Base-by-base conservation (phyloP, 495 filamentous ascomycete genomes). In the Extremus antarcticus region DNA sequence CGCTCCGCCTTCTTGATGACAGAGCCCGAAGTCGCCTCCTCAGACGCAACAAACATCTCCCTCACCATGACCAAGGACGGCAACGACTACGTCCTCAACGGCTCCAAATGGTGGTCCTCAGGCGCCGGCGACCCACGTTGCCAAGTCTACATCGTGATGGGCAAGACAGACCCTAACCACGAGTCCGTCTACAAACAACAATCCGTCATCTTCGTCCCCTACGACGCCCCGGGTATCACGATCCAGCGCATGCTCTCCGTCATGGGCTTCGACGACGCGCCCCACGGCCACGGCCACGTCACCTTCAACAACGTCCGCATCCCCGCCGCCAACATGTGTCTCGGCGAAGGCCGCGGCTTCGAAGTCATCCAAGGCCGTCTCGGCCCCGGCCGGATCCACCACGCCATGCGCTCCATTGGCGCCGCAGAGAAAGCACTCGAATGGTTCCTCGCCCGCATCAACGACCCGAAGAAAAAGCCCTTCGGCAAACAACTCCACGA, bases 331-430 rank as follows among this genome's bases (percentile, higher is more conserved):
- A 67, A 65, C 63, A 70, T 73, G 58, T 64, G 68, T 20, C 64
- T 73, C 19, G 69, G 69, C 47, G 63, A 63, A 24, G 70, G 70
- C 38, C 62, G 67, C 40, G 70, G 70, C 43, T 73, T 73, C 59
- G 70, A 73, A 43, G 69, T 73, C 59, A 73, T 73, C 58, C 70
- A 73, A 53, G 70, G 70, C 15, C 69, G 70, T 58, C 68, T 73
- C 35, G 70, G 70, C 15, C 70, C 70, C 7, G 70, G 70, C 25
- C 66, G 70, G 19, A 73, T 73, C 58, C 70, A 73, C 54, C 70
- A 73, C 62, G 70, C 70, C 19, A 73, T 73, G 70, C 56, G 70
- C 4, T 64, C 60, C 25, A 67, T 73, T 43, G 70, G 70, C 50
- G 58, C 65, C 19, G 70, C 70, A 20, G 70, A 73, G 57, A 71